Percentiles rank a stretch among this genome's conserved stretches.
Evolutionary conservation across 306 rosid genomes (phyloP).

Genomic region (Leucaena leucocephala): DNA sequence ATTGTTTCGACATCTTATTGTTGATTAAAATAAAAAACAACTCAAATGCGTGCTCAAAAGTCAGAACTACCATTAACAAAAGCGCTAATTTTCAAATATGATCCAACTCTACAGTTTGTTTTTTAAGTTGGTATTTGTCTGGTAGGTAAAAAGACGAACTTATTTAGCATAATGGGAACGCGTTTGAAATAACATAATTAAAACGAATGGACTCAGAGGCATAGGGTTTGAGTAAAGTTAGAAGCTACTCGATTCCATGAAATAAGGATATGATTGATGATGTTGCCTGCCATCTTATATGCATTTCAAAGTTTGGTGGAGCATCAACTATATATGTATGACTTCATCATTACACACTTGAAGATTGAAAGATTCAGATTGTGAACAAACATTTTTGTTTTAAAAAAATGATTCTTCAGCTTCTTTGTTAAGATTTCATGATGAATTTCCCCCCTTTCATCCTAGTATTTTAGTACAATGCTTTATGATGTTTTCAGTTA

Average conservation of each 20-base stretch:
- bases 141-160: neutral
- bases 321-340: neutral
- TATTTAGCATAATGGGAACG: neutral
- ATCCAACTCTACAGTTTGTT: neutral
- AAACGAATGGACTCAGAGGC: neutral
- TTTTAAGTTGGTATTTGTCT: no score
- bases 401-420: neutral
- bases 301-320: neutral
- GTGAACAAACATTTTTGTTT: neutral
- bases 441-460: neutral
- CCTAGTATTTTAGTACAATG: neutral
- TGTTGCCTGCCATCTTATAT: constrained; percentile 15
- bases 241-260: neutral
- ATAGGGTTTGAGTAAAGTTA: neutral
- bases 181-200: neutral
- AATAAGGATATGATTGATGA: constrained; percentile 14
- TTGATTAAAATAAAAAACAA: neutral
- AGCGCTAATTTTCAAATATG: neutral
- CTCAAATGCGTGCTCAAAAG: neutral
- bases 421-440: constrained; percentile 6
- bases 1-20: neutral
- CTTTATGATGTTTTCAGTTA: neutral
- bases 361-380: neutral
- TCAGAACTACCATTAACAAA: neutral
- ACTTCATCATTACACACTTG: neutral